Evolutionary conservation across 2,329 filamentous ascomycete species (phyloP).

Genomic region (Fusarium scirpi): DNA sequence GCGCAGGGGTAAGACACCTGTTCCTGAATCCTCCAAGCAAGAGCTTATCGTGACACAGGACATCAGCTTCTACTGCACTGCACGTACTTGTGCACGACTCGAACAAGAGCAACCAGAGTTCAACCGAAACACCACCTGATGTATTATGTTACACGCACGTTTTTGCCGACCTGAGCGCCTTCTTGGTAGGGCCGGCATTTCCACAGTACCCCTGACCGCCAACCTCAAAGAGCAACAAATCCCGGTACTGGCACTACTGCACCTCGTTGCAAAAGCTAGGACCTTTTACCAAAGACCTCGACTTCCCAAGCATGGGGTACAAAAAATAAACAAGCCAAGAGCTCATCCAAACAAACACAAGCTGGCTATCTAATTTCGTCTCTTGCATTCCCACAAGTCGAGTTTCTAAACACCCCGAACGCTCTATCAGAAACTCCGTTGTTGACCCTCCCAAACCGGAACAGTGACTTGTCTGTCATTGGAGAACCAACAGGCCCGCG

Average conservation of each 20-base stretch:
- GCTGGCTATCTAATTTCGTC: neutral
- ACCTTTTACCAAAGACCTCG: neutral
- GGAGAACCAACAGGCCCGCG: slow-evolving; percentile 41
- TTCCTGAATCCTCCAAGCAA: slow-evolving; percentile 7
- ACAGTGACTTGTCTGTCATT: slow-evolving; percentile 28
- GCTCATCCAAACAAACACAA: neutral
- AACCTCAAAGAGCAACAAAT: slow-evolving; percentile 23
- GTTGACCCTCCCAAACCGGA: slow-evolving; percentile 33
- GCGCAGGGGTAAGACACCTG: slow-evolving; percentile 19
- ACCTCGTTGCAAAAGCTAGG: slow-evolving; percentile 28
- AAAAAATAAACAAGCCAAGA: neutral
- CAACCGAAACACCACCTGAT: slow-evolving; percentile 11
- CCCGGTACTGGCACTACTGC: slow-evolving; percentile 30
- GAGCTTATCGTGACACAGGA: neutral
- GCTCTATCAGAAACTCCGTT: slow-evolving; percentile 10
- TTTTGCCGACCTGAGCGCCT: slow-evolving; percentile 13
- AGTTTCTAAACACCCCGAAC: neutral
- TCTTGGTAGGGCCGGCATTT: slow-evolving; percentile 14
- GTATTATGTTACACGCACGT: slow-evolving; percentile 24
- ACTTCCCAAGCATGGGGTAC: slow-evolving; percentile 1
- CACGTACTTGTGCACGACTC: slow-evolving; percentile 4
- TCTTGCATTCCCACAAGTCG: neutral
- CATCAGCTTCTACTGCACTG: neutral
- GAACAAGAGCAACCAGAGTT: slow-evolving; percentile 5
- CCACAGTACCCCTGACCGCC: slow-evolving; percentile 31